These are phyloP conservation scores for Marchantia polymorpha DNA, from an alignment of 225 moss, liverwort and hornwort species.

Conservation along the genomic window DNA sequence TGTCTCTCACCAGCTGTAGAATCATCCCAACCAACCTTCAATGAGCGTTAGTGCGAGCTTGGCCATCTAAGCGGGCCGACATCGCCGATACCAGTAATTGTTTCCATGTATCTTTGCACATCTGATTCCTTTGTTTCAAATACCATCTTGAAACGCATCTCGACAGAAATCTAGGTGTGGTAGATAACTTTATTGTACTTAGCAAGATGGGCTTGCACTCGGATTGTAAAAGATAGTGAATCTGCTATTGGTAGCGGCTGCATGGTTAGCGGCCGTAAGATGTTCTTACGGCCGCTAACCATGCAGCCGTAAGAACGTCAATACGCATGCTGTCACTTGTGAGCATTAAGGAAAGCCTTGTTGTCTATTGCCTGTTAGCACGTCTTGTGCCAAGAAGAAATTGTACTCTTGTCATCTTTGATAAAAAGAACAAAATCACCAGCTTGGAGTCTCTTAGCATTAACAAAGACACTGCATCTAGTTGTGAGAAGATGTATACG, in stretches of 20 bases:
- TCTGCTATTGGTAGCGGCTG: constrained; percentile 79
- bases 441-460: constrained; percentile 53
- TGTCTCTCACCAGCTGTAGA: constrained; percentile 98
- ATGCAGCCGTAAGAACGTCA: constrained; percentile 94
- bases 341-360: constrained; percentile 83
- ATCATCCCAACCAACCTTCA: constrained; percentile 99
- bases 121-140: constrained; percentile 98
- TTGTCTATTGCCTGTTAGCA: constrained; percentile 85
- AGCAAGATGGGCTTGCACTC: constrained; percentile 85
- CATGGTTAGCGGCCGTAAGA: constrained; percentile 97
- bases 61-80: constrained; percentile 87
- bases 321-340: constrained; percentile 99
- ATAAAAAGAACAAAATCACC: constrained; percentile 59
- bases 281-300: too few relatives aligned
- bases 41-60: constrained; percentile 86
- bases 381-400: constrained; percentile 89
- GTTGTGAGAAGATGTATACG: constrained; percentile 55
- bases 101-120: constrained; percentile 96
- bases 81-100: constrained; percentile 88
- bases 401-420: constrained; percentile 87
- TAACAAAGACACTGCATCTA: constrained; percentile 59
- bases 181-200: constrained; percentile 91
- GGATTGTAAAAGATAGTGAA: constrained; percentile 98
- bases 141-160: constrained; percentile 98
- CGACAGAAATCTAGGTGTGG: constrained; percentile 79